These are phyloP conservation scores for Chlamydomonas eustigma DNA, from an alignment of 139 green algal genomes.

Conservation along the genomic window DNA sequence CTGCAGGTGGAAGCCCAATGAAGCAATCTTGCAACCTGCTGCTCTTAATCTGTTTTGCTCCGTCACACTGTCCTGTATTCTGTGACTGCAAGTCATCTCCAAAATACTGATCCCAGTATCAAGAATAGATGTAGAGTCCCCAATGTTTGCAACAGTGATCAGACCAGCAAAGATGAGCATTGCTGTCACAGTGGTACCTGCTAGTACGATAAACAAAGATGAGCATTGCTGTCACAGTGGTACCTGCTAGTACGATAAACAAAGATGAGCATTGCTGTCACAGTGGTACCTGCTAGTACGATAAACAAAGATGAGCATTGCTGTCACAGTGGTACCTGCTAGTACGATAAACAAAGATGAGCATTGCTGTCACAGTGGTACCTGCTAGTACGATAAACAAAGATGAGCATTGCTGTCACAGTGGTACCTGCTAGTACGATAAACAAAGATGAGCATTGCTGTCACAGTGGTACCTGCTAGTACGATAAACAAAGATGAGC, in stretches of 20 bases:
- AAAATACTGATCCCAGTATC: slow-evolving; percentile 60
- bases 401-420: no score
- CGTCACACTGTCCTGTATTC: slow-evolving; percentile 43
- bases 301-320: slow-evolving; percentile 55
- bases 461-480: no score
- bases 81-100: slow-evolving; percentile 40
- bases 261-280: slow-evolving; percentile 39
- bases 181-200: slow-evolving; percentile 42
- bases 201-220: slow-evolving; percentile 47
- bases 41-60: slow-evolving; percentile 25
- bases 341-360: not conserved
- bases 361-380: no score
- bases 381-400: no score
- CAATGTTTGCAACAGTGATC: slow-evolving; percentile 80
- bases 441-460: no score
- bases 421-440: no score
- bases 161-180: slow-evolving; percentile 58
- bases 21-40: slow-evolving; percentile 51
- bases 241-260: slow-evolving; percentile 45
- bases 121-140: slow-evolving; percentile 78
- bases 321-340: slow-evolving; percentile 38
- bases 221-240: slow-evolving; percentile 46
- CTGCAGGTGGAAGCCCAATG: slow-evolving; percentile 60
- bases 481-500: no score
- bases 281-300: slow-evolving; percentile 28